Base-by-base conservation (phyloP, 495 filamentous ascomycete species). In the Parachaetomium inaequale region DNA sequence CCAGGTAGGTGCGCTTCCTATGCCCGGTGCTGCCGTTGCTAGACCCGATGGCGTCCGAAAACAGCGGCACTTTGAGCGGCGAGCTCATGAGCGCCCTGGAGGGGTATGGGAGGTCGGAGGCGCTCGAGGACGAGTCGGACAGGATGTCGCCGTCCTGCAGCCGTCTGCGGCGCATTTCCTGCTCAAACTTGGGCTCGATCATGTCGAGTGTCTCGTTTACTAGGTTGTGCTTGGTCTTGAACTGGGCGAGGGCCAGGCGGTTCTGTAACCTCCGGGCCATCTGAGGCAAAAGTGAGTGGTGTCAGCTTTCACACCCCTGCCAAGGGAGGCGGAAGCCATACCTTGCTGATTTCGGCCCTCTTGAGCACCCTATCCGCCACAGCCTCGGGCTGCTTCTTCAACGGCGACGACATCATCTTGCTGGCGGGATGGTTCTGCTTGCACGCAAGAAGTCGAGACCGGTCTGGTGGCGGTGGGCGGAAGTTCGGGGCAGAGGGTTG, bases 151-250 rank as follows among this genome's bases (percentile, higher is more conserved):
- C 82, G 63, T 84, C 85, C 26, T 79, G 84, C 51, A 77, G 73
- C 55, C 88, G 80, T 68, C 84, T 88, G 60, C 84, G 83, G 69
- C 85, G 84, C 56, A 90, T 75, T 66, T 90, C 84, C 64, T 87
- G 81, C 66, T 96, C 90, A 61, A 92, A 71, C 66, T 81, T 86
- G 63, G 85, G 85, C 74, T 90, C 90, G 70, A 93, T 88, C 25
- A 73, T 84, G 66, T 88, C 88, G 55, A 93, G 81, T 42, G 86
- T 85, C 58, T 92, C 81, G 73, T 90, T 84, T 72, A 92, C 85
- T 83, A 87, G 88, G 63, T 93, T 93, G 75, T 96, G 87, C 74
- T 93, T 90, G 56, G 93, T 90, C 78, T 97, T 99, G 84, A 96
- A 92, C 78, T 90, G 93, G 72, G 94, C 94, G 55, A 98, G 84